Conservation (phyloP, 352 stramenopile genomes). For the Phytophthora agathidicida region DNA sequence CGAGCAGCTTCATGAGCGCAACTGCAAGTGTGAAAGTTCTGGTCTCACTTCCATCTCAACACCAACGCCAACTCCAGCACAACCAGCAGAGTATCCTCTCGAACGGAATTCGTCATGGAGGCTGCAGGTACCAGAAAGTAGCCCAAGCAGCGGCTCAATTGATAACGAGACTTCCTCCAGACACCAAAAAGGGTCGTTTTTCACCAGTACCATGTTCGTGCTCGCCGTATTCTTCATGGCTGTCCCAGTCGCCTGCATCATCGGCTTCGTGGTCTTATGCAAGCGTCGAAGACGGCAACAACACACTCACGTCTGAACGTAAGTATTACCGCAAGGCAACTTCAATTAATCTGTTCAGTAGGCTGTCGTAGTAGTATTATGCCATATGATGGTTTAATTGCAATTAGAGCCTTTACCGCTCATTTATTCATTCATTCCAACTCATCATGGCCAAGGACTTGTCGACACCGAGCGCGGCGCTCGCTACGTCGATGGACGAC, state of each 20-base stretch:
- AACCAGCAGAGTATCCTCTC: background rate
- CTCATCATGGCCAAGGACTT: constrained; percentile 4
- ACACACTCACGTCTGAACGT: background rate
- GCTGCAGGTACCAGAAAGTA: background rate
- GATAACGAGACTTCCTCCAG: background rate
- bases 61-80: background rate
- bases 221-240: constrained; percentile 9
- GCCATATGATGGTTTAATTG: background rate
- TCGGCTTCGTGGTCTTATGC: constrained; percentile 11
- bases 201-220: constrained; percentile 8
- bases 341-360: background rate
- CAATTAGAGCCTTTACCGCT: background rate
- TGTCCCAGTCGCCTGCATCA: background rate
- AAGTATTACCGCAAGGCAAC: no score
- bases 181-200: background rate
- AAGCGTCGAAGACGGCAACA: constrained; percentile 3
- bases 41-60: background rate
- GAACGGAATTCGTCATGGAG: background rate
- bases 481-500: constrained; percentile 13
- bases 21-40: constrained; percentile 5
- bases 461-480: constrained; percentile 1
- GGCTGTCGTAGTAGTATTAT: constrained; percentile 3
- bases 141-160: background rate
- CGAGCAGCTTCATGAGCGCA: background rate
- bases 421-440: background rate